Percentiles rank a stretch among this genome's conserved stretches.
phyloP scores from a whole-genome alignment of 768 basidiomycete genomes.

The Mycena albidolilacea region DNA sequence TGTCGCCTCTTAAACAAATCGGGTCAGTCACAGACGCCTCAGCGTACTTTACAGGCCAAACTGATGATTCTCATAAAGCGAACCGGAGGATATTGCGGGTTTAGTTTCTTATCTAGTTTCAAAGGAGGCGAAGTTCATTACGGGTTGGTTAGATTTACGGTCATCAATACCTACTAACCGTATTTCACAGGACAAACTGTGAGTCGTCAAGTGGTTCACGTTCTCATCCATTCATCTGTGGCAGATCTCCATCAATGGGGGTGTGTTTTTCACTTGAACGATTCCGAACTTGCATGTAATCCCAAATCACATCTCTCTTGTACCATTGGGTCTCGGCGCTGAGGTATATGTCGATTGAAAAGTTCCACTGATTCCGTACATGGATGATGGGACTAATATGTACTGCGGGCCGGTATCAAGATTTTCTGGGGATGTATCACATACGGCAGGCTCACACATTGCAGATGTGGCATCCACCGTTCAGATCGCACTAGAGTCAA shows the following conservation, averaged over 20 bases:
- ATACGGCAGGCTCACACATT: too few relatives aligned
- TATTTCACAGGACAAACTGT: conserved; percentile 25
- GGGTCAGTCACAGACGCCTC: background rate
- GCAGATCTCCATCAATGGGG: conserved; percentile 33
- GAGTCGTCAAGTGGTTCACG: background rate
- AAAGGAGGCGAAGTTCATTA: conserved; percentile 46
- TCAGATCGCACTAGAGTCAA: too few relatives aligned
- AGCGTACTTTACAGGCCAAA: background rate
- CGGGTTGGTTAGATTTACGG: conserved; percentile 32
- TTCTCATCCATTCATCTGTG: background rate
- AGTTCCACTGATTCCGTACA: too few relatives aligned
- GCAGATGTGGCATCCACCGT: too few relatives aligned
- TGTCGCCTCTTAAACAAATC: conserved; percentile 5
- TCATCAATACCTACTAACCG: background rate
- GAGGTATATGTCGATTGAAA: too few relatives aligned
- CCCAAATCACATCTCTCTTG: too few relatives aligned
- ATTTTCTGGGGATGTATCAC: too few relatives aligned
- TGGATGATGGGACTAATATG: too few relatives aligned
- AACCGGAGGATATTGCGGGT: conserved; percentile 41
- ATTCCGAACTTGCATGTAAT: background rate
- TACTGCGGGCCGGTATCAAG: too few relatives aligned
- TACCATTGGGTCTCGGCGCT: too few relatives aligned
- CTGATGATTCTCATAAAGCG: background rate
- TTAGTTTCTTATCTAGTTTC: conserved; percentile 50
- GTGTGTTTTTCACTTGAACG: conserved; percentile 21